Evolutionary conservation across 225 moss, liverwort and hornwort species (phyloP), one percentile per base, ranked within the genome.

Genomic region (Lunularia cruciata): DNA sequence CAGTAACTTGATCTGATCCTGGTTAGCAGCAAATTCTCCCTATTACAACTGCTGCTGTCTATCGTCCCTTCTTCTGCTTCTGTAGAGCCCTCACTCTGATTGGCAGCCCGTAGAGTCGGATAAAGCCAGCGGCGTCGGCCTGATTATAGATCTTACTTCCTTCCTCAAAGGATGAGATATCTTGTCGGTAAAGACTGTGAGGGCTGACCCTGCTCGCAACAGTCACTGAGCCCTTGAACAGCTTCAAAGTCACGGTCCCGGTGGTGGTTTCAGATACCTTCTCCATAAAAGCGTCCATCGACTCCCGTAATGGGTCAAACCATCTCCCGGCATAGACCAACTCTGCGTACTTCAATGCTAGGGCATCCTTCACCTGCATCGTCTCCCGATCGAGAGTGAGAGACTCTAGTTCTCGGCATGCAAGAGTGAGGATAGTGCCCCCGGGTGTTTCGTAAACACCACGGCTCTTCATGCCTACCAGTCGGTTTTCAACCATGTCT

Each of bases 361-460:
- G 83, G 32, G 83, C 47, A 57, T 96, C 95, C 43, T 96, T 96
- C 63, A 87, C 77, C 79, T 96, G 92, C 75, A 90, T 81, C 51
- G 90, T 92, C 77, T 92, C 95, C 60, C 92, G 78, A 79, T 96
- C 95, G 3, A 96, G 87, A 39, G 92, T 96, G 23, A 96, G 88
- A 6, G 90, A 79, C 75, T 96, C 95, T 2, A 96, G 81, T 54
- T 92, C 95, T 54, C 92, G 83, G 30, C 85, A 86, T 7, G 95
- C 92, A 26, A 82, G 27, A 3, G 86, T 86, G 49, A 96, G 74
- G 27, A 96, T 90, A 27, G 95, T 96, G 61, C 95, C 95, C 55
- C 95, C 95, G 3, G 95, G 95, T 15, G 95, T 96, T 76, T 96
- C 95, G 56, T 92, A 95, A 7, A 95, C 95, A 5, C 92, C 95